Percentiles rank a stretch among this genome's conserved stretches.
phyloP scores from a whole-genome alignment of 2,329 filamentous ascomycete species.

The Trichoderma pleuroti region DNA sequence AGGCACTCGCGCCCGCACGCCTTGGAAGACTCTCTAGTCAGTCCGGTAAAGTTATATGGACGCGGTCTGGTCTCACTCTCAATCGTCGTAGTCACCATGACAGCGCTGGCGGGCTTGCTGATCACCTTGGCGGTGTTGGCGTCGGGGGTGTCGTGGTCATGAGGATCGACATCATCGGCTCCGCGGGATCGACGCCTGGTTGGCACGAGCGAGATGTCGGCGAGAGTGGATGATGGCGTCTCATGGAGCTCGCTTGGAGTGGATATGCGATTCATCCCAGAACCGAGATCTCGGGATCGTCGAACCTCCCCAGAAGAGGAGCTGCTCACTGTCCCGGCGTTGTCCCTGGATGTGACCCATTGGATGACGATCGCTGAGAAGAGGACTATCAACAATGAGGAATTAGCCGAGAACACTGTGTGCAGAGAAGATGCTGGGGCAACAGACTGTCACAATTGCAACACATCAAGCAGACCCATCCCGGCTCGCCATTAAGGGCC shows the following conservation, averaged over 20 bases:
- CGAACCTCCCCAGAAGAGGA: slow-evolving; percentile 17
- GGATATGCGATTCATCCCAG: slow-evolving; percentile 5
- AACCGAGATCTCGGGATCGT: slow-evolving; percentile 20
- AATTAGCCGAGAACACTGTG: neutral
- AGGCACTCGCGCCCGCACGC: neutral
- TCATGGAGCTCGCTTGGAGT: slow-evolving; percentile 19
- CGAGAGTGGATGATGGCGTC: slow-evolving; percentile 24
- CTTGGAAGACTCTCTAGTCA: neutral
- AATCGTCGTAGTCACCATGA: slow-evolving; percentile 39
- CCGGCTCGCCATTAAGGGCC: slow-evolving; percentile 57
- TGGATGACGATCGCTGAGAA: slow-evolving; percentile 60
- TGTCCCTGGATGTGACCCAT: slow-evolving; percentile 53
- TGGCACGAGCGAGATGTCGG: slow-evolving; percentile 29
- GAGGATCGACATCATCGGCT: slow-evolving; percentile 22
- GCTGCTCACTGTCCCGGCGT: slow-evolving; percentile 33
- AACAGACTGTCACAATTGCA: slow-evolving; percentile 60
- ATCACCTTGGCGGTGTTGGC: neutral
- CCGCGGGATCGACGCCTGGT: slow-evolving; percentile 22
- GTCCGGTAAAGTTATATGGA: neutral
- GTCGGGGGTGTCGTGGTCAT: slow-evolving; percentile 18
- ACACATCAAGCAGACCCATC: slow-evolving; percentile 63
- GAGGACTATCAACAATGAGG: slow-evolving; percentile 41
- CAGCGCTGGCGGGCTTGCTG: slow-evolving; percentile 20
- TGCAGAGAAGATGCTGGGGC: neutral
- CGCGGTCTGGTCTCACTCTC: slow-evolving; percentile 30